A percentile compares a stretch with the other conserved stretches of the same genome.
Evolutionary conservation across 2,329 filamentous ascomycete genomes (phyloP).

Genomic region (Neurospora crassa): DNA sequence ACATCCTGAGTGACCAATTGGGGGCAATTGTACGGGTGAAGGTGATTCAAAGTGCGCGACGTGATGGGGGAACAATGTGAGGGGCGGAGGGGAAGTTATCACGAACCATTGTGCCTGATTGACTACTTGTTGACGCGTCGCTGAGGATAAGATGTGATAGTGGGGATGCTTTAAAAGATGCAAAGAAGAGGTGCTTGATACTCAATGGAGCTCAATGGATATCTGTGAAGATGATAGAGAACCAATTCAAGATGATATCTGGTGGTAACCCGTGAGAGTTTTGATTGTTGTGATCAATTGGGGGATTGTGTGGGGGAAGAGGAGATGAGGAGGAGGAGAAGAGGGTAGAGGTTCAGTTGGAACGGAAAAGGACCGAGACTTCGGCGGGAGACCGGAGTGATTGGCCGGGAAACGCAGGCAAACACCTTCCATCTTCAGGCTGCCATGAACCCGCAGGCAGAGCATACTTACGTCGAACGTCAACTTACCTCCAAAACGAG

Average conservation of each 20-base stretch:
- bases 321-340: neutral
- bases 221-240: neutral
- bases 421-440: neutral
- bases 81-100: neutral
- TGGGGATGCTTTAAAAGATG: neutral
- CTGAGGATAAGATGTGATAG: neutral
- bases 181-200: neutral
- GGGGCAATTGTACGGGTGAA: neutral
- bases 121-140: neutral
- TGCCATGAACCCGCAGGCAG: neutral
- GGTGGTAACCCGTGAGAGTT: neutral
- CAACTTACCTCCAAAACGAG: slow-evolving; percentile 17
- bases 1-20: neutral
- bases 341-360: neutral
- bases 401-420: neutral
- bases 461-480: neutral
- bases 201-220: neutral
- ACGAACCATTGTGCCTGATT: neutral
- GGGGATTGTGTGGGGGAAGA: neutral
- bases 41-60: neutral
- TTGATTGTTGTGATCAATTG: neutral
- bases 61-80: neutral
- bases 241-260: neutral
- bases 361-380: neutral
- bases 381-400: neutral